Evolutionary conservation across 2,329 filamentous ascomycete genomes (phyloP), one percentile per base, ranked within the genome.

Genomic region (Epichloe aotearoae): DNA sequence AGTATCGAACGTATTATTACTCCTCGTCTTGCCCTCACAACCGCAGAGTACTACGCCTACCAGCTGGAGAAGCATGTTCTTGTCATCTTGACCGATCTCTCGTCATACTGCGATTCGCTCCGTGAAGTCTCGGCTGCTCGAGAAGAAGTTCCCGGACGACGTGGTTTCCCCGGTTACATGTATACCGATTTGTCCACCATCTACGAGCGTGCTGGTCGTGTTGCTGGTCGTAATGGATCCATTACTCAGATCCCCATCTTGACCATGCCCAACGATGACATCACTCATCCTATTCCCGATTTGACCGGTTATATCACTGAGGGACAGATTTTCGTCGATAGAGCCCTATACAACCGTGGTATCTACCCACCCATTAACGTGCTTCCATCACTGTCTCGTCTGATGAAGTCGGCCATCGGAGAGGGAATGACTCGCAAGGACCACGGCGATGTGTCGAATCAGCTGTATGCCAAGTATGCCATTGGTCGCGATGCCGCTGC

Each of bases 121-220:
- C 93, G 93, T 80, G 93, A 98, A 73, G 93, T 98, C 47, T 98
- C 93, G 14, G 91, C 93, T 50, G 93, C 93, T 49, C 83, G 93
- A 74, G 93, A 98, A 79, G 93, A 98, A 83, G 93, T 98, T 42
- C 93, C 93, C 40, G 93, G 93, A 78, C 91, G 93, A 70, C 91
- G 93, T 83, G 93, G 93, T 80, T 98, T 93, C 76, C 93, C 93
- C 50, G 93, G 93, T 87, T 98, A 98, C 80, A 98, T 98, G 93
- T 98, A 98, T 78, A 98, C 93, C 60, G 94, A 98, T 82, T 86
- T 98, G 83, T 96, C 93, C 53, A 98, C 93, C 65, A 96, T 98
- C 63, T 98, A 98, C 77, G 93, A 98, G 74, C 90, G 93, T 74
- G 93, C 93, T 61, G 93, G 93, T 65, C 93, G 93, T 86, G 93